Evolutionary conservation across 2,329 filamentous ascomycete species (phyloP).

Genomic region (Hymenotorrendiella dingleyae): DNA sequence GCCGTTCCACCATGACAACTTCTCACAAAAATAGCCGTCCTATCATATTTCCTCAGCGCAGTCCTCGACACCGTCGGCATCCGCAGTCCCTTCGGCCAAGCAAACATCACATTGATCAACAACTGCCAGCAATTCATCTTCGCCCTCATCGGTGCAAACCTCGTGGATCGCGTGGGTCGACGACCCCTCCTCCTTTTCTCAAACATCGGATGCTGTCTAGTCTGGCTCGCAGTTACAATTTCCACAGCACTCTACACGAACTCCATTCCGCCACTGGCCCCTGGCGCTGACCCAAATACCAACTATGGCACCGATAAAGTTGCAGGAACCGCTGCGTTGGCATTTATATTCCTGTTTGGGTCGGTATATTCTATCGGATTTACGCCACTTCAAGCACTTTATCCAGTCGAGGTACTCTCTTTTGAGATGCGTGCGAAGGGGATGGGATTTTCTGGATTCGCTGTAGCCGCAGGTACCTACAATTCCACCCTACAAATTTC

Average conservation of each 20-base stretch:
- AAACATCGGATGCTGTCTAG: constrained; percentile 40
- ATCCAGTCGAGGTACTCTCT: constrained; percentile 47
- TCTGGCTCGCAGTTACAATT: constrained; percentile 47
- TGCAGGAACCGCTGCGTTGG: constrained; percentile 38
- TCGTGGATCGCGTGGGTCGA: constrained; percentile 53
- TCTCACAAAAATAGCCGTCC: constrained; percentile 22
- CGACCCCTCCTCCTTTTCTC: constrained; percentile 49
- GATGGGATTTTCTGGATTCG: constrained; percentile 42
- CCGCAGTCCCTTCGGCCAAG: constrained; percentile 40
- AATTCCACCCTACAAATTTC: background rate
- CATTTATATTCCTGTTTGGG: constrained; percentile 50
- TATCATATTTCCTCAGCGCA: constrained; percentile 50
- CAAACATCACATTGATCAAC: constrained; percentile 50
- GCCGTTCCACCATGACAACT: background rate
- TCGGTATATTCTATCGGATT: constrained; percentile 44
- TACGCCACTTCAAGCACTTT: constrained; percentile 41
- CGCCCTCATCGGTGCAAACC: constrained; percentile 47
- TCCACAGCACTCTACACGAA: constrained; percentile 27
- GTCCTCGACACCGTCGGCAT: constrained; percentile 47
- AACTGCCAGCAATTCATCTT: constrained; percentile 49
- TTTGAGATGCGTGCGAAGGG: constrained; percentile 51
- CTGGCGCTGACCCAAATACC: constrained; percentile 5
- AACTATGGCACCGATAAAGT: constrained; percentile 22
- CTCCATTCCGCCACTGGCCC: constrained; percentile 17
- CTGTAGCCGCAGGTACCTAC: constrained; percentile 32